Conservation (phyloP, 176 grass and related monocot genomes). For the Bothriochloa decipiens region DNA sequence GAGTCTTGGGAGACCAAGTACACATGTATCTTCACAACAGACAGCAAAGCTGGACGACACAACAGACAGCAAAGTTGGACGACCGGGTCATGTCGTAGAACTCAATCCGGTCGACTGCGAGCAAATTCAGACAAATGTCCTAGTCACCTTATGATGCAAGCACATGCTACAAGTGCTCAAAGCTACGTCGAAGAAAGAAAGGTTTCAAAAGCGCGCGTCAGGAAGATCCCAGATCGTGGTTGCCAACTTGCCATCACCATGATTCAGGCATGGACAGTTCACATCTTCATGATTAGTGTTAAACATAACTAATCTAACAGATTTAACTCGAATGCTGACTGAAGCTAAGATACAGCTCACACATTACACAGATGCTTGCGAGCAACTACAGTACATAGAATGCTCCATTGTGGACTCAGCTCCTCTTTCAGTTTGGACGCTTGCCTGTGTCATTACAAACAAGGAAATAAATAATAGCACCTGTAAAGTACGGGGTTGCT, state of each 20-base stretch:
- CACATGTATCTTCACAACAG: too few relatives aligned
- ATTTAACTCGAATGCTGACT: background rate
- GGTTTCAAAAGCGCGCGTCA: background rate
- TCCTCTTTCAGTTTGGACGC: background rate
- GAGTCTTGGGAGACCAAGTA: too few relatives aligned
- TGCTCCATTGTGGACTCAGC: background rate
- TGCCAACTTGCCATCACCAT: background rate
- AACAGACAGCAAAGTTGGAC: too few relatives aligned
- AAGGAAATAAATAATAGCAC: background rate
- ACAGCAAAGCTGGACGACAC: too few relatives aligned
- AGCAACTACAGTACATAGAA: background rate
- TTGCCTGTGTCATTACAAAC: background rate
- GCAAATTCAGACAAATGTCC: slow-evolving; percentile 2
- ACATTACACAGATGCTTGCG: background rate
- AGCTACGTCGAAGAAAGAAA: too few relatives aligned
- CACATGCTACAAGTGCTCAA: background rate
- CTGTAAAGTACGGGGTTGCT: background rate
- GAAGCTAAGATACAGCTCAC: background rate
- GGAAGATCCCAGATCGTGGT: background rate
- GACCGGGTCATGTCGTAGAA: background rate
- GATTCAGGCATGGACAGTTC: background rate
- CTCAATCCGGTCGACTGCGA: background rate
- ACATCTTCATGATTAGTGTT: background rate
- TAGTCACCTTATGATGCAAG: slow-evolving; percentile 26
- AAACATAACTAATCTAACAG: background rate